phyloP scores from a whole-genome alignment of 352 stramenopile genomes.

The Globisporangium perplexum region DNA sequence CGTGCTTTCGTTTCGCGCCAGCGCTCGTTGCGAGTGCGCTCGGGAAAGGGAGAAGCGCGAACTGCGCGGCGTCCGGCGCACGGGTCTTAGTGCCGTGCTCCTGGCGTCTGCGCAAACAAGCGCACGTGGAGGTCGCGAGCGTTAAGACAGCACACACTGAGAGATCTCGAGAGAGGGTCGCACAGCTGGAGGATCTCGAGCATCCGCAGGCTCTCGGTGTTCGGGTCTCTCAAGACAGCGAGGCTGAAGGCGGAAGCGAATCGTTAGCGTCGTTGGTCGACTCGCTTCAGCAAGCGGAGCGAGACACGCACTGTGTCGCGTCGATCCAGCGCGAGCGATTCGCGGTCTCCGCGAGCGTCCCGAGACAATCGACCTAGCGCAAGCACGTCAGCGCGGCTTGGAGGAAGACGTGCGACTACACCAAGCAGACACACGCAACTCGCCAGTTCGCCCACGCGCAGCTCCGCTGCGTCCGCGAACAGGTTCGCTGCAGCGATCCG shows the following conservation, averaged over 20 bases:
- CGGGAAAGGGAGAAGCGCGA: conserved; percentile 7
- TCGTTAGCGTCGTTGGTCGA: too few relatives aligned
- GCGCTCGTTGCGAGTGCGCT: background rate
- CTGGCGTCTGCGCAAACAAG: background rate
- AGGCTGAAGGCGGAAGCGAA: conserved; percentile 17
- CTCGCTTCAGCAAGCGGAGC: too few relatives aligned
- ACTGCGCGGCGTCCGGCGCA: background rate
- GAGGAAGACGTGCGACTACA: too few relatives aligned
- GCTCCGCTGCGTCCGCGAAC: conserved; percentile 5
- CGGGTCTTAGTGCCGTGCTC: background rate
- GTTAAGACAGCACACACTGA: background rate
- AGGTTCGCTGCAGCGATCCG: conserved; percentile 12
- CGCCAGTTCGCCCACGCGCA: conserved; percentile 27
- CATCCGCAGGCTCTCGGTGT: conserved; percentile 54
- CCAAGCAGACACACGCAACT: conserved; percentile 8
- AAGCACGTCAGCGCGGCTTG: background rate
- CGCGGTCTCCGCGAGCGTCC: conserved; percentile 20
- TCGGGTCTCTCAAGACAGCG: conserved; percentile 37
- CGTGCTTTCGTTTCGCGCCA: conserved; percentile 9
- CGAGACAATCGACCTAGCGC: conserved; percentile 35
- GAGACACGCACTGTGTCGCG: conserved; percentile 23
- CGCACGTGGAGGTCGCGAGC: background rate
- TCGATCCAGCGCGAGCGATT: conserved; percentile 25
- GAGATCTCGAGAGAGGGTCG: conserved; percentile 1
- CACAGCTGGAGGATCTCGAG: conserved; percentile 59